Percentiles rank a stretch among this genome's conserved stretches.
phyloP scores from a whole-genome alignment of 768 basidiomycete genomes.

The Suillus plorans region DNA sequence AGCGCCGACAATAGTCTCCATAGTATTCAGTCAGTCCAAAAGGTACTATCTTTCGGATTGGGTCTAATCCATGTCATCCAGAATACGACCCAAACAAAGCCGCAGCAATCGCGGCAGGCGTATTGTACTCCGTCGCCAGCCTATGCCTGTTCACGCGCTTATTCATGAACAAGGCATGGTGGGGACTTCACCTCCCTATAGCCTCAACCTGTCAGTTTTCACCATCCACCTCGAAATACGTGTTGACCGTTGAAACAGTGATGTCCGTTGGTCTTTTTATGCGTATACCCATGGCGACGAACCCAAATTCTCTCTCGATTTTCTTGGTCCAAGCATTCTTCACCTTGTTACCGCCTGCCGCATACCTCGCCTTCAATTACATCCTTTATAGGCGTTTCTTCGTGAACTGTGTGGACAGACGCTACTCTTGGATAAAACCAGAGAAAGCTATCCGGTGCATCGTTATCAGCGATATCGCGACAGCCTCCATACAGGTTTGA shows the following conservation, averaged over 20 bases:
- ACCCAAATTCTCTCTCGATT: constrained; percentile 21
- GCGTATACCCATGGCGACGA: constrained; percentile 17
- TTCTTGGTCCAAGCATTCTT: constrained; percentile 22
- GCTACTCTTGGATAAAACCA: constrained; percentile 25
- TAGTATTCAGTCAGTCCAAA: not conserved
- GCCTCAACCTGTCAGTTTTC: constrained; percentile 20
- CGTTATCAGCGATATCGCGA: constrained; percentile 26
- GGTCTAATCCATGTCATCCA: not conserved
- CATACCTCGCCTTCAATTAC: constrained; percentile 34
- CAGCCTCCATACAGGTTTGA: constrained; percentile 28
- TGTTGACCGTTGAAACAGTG: constrained; percentile 7
- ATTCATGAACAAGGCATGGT: constrained; percentile 24
- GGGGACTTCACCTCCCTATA: constrained; percentile 33
- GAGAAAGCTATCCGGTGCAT: constrained; percentile 25
- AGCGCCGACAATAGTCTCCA: not conserved
- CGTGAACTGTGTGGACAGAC: constrained; percentile 15
- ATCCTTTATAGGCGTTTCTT: constrained; percentile 32
- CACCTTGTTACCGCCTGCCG: constrained; percentile 25
- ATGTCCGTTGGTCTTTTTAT: constrained; percentile 21
- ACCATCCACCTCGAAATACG: too few species aligned
- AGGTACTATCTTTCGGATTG: too few species aligned
- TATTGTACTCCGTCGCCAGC: constrained; percentile 18
- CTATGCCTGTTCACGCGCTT: constrained; percentile 19
- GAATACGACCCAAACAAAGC: constrained; percentile 26
- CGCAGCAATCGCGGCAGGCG: constrained; percentile 22